These are phyloP conservation scores for Garcia nutans DNA, from an alignment of 345 rosid species.

Conservation along the genomic window DNA sequence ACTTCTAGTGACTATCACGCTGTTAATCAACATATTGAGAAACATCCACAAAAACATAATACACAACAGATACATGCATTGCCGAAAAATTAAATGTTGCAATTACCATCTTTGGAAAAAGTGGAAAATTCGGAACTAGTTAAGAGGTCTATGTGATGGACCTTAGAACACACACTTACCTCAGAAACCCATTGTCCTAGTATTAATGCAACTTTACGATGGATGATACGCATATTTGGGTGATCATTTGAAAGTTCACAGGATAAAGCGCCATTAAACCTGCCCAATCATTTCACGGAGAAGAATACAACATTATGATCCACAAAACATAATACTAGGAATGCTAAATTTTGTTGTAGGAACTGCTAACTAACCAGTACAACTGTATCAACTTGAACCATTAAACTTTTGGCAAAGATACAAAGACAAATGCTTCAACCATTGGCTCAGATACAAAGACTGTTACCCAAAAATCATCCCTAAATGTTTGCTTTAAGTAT, in stretches of 20 bases:
- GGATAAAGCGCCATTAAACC: constrained; percentile 94
- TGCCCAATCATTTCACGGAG: constrained; percentile 32
- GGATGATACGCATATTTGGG: constrained; percentile 88
- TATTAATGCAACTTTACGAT: constrained; percentile 88
- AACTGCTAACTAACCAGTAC: background rate
- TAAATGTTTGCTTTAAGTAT: background rate
- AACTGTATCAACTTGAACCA: background rate
- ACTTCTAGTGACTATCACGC: background rate
- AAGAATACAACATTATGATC: background rate
- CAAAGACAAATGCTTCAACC: background rate
- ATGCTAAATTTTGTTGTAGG: background rate
- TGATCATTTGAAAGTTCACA: constrained; percentile 86
- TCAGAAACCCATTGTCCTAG: constrained; percentile 99
- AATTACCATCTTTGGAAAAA: background rate
- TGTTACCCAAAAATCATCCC: background rate
- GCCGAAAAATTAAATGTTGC: background rate
- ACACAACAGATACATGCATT: background rate
- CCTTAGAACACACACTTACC: constrained; percentile 42
- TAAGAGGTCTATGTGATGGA: background rate
- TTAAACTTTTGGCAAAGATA: too few relatives aligned
- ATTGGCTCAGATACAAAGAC: background rate
- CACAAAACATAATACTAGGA: background rate
- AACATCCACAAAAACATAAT: background rate
- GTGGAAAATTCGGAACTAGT: background rate
- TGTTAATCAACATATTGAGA: background rate